Base-by-base conservation (phyloP, 2,329 filamentous ascomycete genomes). In the Penicillium sclerotigenum region DNA sequence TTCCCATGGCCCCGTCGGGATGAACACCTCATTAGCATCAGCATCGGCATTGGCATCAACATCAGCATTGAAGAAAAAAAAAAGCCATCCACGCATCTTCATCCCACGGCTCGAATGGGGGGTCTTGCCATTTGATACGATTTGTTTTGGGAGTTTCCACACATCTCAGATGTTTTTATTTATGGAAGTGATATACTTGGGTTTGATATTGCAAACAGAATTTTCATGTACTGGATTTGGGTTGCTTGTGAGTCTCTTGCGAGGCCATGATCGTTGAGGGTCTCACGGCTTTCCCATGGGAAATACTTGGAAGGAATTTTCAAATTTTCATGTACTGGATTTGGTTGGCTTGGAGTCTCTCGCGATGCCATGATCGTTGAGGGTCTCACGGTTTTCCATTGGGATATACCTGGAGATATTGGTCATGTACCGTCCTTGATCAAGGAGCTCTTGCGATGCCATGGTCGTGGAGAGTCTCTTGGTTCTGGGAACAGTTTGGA, bases 91-190 rank as follows among this genome's bases (percentile, higher is more conserved):
- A 14, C 18, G 10, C 16, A 7, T 24, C 8, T 29, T 41, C 54
- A 55, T 33, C 47, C 41, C 41, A 52, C 37, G 50, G 58, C 63
- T 54, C 60, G 47, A 66, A 66, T 65, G 64, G 53, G 59, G 49
- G 63, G 62, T 60, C n/a, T n/a, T 22, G 31, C n/a, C 20, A 45
- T 33, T 40, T 40, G 5, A 31, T 28, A 37, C 3, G 13, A 52
- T 54, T 2, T 42, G 33, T 20, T 26, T 28, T 34, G n/a, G 22
- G 36, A 20, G 22, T 33, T 13, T 18, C n/a, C 26, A 24, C 33
- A 33, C 9, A 36, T 54, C 9, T 40, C 9, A 22, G 26, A 47
- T 34, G 36, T 33, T 36, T 40, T 5, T 13, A 13, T 46, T 18
- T 43, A 14, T 31, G 8, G 6, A 18, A 33, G n/a, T 14, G 26